Percentiles rank a stretch among this genome's conserved stretches.
These are phyloP conservation scores for Excoecaria cochinchinensis DNA, from an alignment of 345 rosid species.

Conservation along the genomic window DNA sequence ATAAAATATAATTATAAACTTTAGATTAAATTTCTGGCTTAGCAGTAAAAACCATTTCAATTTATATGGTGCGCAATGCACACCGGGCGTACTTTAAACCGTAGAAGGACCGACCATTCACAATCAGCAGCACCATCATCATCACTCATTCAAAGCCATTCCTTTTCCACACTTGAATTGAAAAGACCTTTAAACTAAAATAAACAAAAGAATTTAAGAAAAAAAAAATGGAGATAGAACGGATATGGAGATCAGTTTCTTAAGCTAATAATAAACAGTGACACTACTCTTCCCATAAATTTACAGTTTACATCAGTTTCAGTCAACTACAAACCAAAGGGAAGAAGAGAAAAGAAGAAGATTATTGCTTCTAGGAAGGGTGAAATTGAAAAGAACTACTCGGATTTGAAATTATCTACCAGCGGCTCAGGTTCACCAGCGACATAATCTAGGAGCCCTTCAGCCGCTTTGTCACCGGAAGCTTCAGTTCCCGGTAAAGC, in stretches of 20 bases:
- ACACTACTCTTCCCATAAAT: conserved; percentile 9
- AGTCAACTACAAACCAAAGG: conserved; percentile 6
- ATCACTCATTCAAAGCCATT: background rate
- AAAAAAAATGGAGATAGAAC: background rate
- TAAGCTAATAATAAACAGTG: too few species aligned
- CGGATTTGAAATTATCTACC: conserved; percentile 22
- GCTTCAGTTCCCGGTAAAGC: conserved; percentile 38
- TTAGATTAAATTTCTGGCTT: too few species aligned
- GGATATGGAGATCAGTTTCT: background rate
- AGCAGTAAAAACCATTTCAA: too few species aligned
- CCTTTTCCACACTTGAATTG: background rate
- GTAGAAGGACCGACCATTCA: background rate
- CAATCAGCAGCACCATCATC: background rate
- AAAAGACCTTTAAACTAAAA: background rate
- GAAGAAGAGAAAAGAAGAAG: background rate
- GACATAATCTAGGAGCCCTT: conserved; percentile 69
- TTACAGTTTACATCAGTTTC: conserved; percentile 3
- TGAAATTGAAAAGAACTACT: conserved; percentile 1
- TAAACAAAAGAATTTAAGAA: background rate
- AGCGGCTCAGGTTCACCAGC: conserved; percentile 60
- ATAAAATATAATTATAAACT: too few species aligned
- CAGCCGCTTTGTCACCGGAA: conserved; percentile 46
- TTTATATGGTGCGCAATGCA: background rate
- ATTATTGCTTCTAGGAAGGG: background rate
- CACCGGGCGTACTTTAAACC: background rate